Conservation (phyloP, 2,329 filamentous ascomycete genomes). For the Claviceps humidiphila region DNA sequence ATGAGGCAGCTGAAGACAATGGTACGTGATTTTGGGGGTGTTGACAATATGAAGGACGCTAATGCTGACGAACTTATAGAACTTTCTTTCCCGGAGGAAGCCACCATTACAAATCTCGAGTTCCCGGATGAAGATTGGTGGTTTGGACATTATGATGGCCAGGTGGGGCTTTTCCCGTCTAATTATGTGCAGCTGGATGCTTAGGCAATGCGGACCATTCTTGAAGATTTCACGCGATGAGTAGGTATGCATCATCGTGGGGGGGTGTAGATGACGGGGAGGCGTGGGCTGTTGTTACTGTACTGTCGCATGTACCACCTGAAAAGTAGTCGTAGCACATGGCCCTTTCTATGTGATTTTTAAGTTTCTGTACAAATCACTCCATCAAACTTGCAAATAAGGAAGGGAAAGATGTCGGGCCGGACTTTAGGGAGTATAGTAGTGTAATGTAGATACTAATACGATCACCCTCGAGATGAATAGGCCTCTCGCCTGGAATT, state of each 20-base stretch:
- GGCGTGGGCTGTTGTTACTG: no score
- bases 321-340: no score
- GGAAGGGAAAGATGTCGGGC: no score
- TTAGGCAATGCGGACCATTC: slow-evolving; percentile 6
- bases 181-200: slow-evolving; percentile 52
- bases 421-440: no score
- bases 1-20: slow-evolving; percentile 94
- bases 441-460: no score
- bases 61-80: slow-evolving; percentile 24
- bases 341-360: no score
- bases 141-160: slow-evolving; percentile 74
- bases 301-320: no score
- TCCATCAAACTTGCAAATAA: no score
- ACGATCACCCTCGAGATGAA: no score
- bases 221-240: not conserved
- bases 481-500: no score
- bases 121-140: slow-evolving; percentile 99
- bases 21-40: slow-evolving; percentile 27
- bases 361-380: no score
- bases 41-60: not conserved
- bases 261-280: no score
- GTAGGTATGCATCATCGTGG: not conserved
- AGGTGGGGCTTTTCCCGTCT: slow-evolving; percentile 70
- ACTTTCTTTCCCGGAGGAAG: slow-evolving; percentile 77
- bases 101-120: slow-evolving; percentile 69